A percentile compares a stretch with the other conserved stretches of the same genome.
phyloP scores from a whole-genome alignment of 2,329 filamentous ascomycete species.

The Diplodia intermedia region DNA sequence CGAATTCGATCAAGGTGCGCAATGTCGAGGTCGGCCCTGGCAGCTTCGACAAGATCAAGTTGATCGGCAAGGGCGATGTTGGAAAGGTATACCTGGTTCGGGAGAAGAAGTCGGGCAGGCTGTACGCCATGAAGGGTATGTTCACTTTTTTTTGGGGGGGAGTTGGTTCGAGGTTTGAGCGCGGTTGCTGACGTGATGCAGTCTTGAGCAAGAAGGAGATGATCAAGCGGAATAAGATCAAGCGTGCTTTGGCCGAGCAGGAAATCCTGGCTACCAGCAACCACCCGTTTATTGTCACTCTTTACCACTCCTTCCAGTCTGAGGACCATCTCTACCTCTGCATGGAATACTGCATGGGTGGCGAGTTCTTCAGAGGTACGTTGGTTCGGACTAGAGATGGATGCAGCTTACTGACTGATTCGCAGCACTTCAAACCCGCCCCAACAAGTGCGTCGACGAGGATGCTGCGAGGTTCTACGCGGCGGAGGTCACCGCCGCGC shows the following conservation, averaged over 20 bases:
- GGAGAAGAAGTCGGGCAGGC: slow-evolving; percentile 93
- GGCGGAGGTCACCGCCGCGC: slow-evolving; percentile 92
- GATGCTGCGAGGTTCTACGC: slow-evolving; percentile 98
- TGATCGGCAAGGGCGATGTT: slow-evolving; percentile 98
- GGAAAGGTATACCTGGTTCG: slow-evolving; percentile 97
- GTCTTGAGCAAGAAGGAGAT: slow-evolving; percentile 99
- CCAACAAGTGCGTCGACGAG: slow-evolving; percentile 96
- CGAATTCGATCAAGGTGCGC: slow-evolving; percentile 97
- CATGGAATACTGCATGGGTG: slow-evolving; percentile 99
- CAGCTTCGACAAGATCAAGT: slow-evolving; percentile 99
- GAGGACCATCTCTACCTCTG: slow-evolving; percentile 99
- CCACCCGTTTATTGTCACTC: slow-evolving; percentile 96
- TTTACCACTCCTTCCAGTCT: slow-evolving; percentile 99
- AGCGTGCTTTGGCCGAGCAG: slow-evolving; percentile 94
- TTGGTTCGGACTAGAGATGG: slow-evolving; percentile 46
- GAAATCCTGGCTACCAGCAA: slow-evolving; percentile 98
- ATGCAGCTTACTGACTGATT: slow-evolving; percentile 29
- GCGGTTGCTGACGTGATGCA: slow-evolving; percentile 53
- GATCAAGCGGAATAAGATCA: slow-evolving; percentile 99
- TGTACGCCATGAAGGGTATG: slow-evolving; percentile 98
- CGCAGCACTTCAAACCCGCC: slow-evolving; percentile 84
- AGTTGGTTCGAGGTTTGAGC: neutral
- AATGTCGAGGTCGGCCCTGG: slow-evolving; percentile 94
- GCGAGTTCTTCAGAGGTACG: slow-evolving; percentile 85
- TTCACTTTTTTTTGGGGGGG: slow-evolving; percentile 28